Percentiles rank a stretch among this genome's conserved stretches.
These are phyloP conservation scores for Aspergillus texensis DNA, from an alignment of 2,329 filamentous ascomycete species.

Conservation along the genomic window DNA sequence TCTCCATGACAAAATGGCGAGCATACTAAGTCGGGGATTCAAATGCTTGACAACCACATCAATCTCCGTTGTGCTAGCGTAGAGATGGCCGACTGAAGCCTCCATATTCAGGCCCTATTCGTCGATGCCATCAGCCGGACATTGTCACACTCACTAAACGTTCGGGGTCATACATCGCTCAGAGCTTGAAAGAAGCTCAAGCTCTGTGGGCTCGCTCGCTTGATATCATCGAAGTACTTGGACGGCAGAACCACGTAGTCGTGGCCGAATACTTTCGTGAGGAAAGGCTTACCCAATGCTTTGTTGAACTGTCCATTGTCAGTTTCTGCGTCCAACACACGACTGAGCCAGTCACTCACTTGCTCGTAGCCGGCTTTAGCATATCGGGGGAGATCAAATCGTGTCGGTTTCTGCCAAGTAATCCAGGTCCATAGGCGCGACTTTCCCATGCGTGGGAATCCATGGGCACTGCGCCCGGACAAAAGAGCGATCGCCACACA, in stretches of 20 bases:
- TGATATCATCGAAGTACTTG: not conserved
- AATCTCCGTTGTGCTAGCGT: slow-evolving; percentile 2
- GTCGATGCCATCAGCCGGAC: not conserved
- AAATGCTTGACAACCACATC: slow-evolving; percentile 2
- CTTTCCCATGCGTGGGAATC: not conserved
- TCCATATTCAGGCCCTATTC: slow-evolving; percentile 4
- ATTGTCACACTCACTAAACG: not conserved
- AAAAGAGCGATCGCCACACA: too few species aligned
- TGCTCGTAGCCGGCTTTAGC: not conserved
- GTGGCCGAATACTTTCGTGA: not conserved
- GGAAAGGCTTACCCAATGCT: not conserved
- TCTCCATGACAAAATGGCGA: too few species aligned
- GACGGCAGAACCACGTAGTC: not conserved
- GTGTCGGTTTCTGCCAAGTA: not conserved
- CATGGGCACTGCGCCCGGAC: not conserved
- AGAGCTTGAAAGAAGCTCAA: not conserved
- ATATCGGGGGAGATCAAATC: not conserved
- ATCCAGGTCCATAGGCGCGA: slow-evolving; percentile 2
- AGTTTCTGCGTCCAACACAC: not conserved
- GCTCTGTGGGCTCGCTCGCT: not conserved
- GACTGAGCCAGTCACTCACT: not conserved
- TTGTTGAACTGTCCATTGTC: not conserved
- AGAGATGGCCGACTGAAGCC: slow-evolving; percentile 1
- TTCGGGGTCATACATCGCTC: not conserved
- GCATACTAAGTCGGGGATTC: not conserved